These are phyloP conservation scores for Clitocybe nebularis DNA, from an alignment of 1,284 basidiomycete genomes.

Conservation along the genomic window DNA sequence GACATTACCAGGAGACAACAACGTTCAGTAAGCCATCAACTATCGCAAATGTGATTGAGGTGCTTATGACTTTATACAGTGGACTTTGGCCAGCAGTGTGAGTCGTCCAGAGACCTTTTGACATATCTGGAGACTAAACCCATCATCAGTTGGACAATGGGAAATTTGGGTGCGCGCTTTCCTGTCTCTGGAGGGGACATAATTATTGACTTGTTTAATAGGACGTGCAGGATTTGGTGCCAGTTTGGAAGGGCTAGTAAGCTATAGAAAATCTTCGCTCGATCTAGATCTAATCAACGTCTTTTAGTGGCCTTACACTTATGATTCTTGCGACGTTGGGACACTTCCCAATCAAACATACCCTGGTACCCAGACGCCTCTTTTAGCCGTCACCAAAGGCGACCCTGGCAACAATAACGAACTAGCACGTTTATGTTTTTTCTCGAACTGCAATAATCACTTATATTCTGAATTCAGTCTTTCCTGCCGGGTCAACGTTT, in stretches of 20 bases:
- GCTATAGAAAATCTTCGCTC: too few species aligned
- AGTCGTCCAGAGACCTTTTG: constrained; percentile 10
- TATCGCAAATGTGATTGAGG: background rate
- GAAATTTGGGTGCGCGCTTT: constrained; percentile 57
- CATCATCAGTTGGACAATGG: constrained; percentile 67
- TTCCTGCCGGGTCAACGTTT: constrained; percentile 82
- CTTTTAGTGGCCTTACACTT: constrained; percentile 60
- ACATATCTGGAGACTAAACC: background rate
- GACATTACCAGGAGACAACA: constrained; percentile 56
- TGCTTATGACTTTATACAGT: constrained; percentile 26
- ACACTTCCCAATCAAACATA: constrained; percentile 78
- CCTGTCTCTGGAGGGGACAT: background rate
- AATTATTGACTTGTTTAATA: constrained; percentile 1
- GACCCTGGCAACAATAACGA: constrained; percentile 35
- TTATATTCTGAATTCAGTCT: constrained; percentile 34
- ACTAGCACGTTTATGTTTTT: constrained; percentile 29
- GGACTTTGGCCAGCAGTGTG: constrained; percentile 74
- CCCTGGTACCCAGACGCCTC: constrained; percentile 46
- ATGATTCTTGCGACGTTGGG: constrained; percentile 80
- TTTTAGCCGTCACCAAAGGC: constrained; percentile 41
- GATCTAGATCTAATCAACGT: background rate
- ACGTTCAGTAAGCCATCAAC: constrained; percentile 35
- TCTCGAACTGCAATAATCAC: background rate
- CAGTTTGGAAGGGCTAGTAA: constrained; percentile 56
- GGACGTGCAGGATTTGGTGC: constrained; percentile 74